Evolutionary conservation across 1,139 yeast genomes (phyloP).

Genomic region (Pichia sp.): DNA sequence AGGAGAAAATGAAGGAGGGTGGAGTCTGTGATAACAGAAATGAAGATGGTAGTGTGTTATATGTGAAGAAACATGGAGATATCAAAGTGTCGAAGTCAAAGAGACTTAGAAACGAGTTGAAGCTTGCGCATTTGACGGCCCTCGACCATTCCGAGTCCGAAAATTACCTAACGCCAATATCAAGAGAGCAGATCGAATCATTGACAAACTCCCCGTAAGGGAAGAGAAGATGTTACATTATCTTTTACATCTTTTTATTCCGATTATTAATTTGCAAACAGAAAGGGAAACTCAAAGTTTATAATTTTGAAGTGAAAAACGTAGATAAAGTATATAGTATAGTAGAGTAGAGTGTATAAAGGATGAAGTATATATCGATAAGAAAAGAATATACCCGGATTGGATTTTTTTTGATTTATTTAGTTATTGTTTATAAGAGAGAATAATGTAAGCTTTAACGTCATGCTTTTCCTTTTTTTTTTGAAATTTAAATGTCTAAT

Average conservation of each 20-base stretch:
- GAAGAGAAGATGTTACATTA: background rate
- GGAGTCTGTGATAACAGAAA: slow-evolving; percentile 33
- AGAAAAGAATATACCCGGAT: background rate
- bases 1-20: background rate
- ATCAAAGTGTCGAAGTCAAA: slow-evolving; percentile 9
- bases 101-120: slow-evolving; percentile 13
- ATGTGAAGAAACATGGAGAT: slow-evolving; percentile 27
- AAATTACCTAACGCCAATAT: slow-evolving; percentile 1
- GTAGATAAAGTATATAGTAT: background rate
- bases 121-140: slow-evolving; percentile 12
- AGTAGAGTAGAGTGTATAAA: slow-evolving; percentile 2
- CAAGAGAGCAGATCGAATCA: slow-evolving; percentile 16
- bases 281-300: background rate
- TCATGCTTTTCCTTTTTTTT: slow-evolving; percentile 1
- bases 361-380: slow-evolving; percentile 1
- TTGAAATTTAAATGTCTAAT: background rate
- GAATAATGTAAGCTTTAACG: background rate
- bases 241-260: background rate
- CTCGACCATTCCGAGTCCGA: slow-evolving; percentile 11
- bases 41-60: slow-evolving; percentile 32
- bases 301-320: background rate
- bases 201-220: slow-evolving; percentile 14
- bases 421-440: background rate
- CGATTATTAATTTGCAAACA: background rate
- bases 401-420: background rate